phyloP scores from a whole-genome alignment of 306 rosid genomes.

The Geum urbanum region DNA sequence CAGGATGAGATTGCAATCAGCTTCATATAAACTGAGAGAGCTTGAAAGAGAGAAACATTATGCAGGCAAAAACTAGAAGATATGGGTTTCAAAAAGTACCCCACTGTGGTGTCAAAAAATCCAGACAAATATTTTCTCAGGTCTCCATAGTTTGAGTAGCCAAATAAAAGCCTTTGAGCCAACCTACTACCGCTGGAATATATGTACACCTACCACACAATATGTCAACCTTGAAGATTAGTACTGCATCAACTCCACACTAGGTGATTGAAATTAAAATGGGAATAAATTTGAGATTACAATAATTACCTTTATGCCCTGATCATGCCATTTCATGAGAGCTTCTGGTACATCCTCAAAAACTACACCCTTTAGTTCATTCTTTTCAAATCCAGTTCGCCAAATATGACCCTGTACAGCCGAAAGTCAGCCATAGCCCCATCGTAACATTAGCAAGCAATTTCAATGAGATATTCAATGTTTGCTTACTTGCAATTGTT shows the following conservation, averaged over 20 bases:
- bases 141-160: slow-evolving; percentile 79
- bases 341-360: slow-evolving; percentile 93
- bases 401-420: slow-evolving; percentile 86
- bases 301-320: slow-evolving; percentile 63
- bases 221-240: slow-evolving; percentile 17
- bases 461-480: slow-evolving; percentile 8
- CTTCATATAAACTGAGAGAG: background rate
- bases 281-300: too few relatives aligned
- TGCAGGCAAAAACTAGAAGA: background rate
- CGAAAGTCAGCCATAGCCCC: slow-evolving; percentile 27
- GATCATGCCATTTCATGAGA: slow-evolving; percentile 73
- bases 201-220: slow-evolving; percentile 68
- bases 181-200: slow-evolving; percentile 98
- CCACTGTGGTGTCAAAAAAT: slow-evolving; percentile 85
- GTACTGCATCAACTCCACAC: background rate
- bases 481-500: slow-evolving; percentile 82
- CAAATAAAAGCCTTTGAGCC: slow-evolving; percentile 91
- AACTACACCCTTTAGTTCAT: slow-evolving; percentile 78
- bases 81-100: slow-evolving; percentile 39
- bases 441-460: slow-evolving; percentile 13
- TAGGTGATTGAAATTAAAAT: background rate
- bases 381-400: slow-evolving; percentile 76
- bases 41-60: background rate
- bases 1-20: background rate
- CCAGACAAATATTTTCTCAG: slow-evolving; percentile 79